Percentiles rank a stretch among this genome's conserved stretches.
Conservation (phyloP, 2,329 filamentous ascomycete genomes). For the Penicillium sp. region DNA sequence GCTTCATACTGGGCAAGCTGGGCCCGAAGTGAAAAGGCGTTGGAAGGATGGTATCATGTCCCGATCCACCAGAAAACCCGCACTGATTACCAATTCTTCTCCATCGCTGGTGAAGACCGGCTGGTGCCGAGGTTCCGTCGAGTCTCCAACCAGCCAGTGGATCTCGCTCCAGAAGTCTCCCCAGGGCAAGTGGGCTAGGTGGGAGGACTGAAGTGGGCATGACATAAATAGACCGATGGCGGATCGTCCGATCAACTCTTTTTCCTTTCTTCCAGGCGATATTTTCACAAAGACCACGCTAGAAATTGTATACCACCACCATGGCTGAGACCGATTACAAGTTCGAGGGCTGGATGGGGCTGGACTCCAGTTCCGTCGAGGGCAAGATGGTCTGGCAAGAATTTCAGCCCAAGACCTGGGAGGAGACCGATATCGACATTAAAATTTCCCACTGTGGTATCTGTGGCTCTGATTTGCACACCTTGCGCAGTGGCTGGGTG, state of each 20-base stretch:
- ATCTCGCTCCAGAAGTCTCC: slow-evolving; percentile 2
- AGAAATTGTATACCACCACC: background rate
- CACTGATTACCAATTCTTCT: slow-evolving; percentile 15
- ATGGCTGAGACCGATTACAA: slow-evolving; percentile 39
- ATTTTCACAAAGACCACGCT: background rate
- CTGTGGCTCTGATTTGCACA: slow-evolving; percentile 58
- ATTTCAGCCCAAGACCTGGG: slow-evolving; percentile 60
- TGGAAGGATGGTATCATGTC: background rate
- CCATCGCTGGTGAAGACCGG: background rate
- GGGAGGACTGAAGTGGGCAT: background rate
- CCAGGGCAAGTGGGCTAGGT: background rate
- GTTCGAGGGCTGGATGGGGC: slow-evolving; percentile 55
- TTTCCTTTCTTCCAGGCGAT: background rate
- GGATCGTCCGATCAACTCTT: background rate
- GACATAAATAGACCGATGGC: slow-evolving; percentile 13
- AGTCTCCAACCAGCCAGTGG: slow-evolving; percentile 3
- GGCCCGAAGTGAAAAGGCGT: background rate
- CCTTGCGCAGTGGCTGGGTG: slow-evolving; percentile 46
- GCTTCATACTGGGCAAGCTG: no score
- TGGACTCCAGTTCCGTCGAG: slow-evolving; percentile 43
- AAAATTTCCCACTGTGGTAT: slow-evolving; percentile 59
- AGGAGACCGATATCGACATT: slow-evolving; percentile 61
- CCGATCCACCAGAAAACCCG: background rate
- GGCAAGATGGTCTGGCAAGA: slow-evolving; percentile 52
- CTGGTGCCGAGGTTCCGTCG: slow-evolving; percentile 7